Conservation (phyloP, 495 filamentous ascomycete genomes). For the Hypoxylon cercidicola region DNA sequence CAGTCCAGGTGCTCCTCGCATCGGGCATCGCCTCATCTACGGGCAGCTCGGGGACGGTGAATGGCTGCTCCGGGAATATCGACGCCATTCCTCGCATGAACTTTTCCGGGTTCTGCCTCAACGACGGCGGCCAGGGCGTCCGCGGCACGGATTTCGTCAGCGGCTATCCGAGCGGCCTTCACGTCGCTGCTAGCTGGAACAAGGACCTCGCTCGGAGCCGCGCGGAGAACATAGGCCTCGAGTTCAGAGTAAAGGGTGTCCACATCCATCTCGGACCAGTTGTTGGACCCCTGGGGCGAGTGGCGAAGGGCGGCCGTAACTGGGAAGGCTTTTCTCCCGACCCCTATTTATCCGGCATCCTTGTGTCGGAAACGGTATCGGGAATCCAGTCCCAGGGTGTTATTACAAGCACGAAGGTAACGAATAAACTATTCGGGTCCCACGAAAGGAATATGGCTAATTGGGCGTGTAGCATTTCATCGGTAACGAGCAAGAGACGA, state of each 20-base stretch:
- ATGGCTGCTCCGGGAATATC: conserved; percentile 62
- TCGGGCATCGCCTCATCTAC: conserved; percentile 51
- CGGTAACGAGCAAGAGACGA: conserved; percentile 71
- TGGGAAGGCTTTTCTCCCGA: conserved; percentile 65
- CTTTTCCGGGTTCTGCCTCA: conserved; percentile 70
- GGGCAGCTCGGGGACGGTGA: conserved; percentile 45
- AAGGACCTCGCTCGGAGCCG: conserved; percentile 57
- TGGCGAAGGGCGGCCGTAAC: conserved; percentile 61
- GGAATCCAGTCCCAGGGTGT: conserved; percentile 65
- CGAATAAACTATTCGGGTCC: conserved; percentile 42
- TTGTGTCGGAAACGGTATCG: conserved; percentile 56
- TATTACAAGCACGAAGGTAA: conserved; percentile 64
- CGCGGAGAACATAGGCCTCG: conserved; percentile 62
- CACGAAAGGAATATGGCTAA: conserved; percentile 30
- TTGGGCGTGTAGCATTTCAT: conserved; percentile 61
- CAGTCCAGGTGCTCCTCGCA: conserved; percentile 66
- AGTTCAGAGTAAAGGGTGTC: conserved; percentile 69
- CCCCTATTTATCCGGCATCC: conserved; percentile 56
- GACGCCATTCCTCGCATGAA: conserved; percentile 61
- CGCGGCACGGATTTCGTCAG: conserved; percentile 69
- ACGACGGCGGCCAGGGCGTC: conserved; percentile 70
- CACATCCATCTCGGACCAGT: conserved; percentile 76
- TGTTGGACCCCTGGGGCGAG: conserved; percentile 63
- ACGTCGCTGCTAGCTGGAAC: conserved; percentile 69
- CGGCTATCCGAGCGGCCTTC: conserved; percentile 63